Conservation (phyloP, 306 rosid genomes). For the Trifolium subterraneum region DNA sequence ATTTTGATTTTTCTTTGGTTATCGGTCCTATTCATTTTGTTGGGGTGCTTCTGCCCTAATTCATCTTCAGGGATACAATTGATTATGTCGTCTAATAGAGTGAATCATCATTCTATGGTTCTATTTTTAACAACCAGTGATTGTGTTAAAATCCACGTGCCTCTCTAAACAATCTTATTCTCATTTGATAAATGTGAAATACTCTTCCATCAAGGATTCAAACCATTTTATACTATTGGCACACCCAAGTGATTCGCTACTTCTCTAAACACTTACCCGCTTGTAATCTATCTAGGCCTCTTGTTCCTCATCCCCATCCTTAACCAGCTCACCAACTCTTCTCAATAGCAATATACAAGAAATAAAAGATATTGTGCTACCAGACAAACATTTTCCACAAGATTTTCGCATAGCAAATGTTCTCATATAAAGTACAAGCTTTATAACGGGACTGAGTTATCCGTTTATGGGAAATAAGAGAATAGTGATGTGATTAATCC, state of each 20-base stretch:
- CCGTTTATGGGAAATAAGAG: not conserved
- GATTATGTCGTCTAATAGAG: too few relatives aligned
- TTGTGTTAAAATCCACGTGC: too few relatives aligned
- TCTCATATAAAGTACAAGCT: conserved; percentile 13
- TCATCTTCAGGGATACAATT: too few relatives aligned
- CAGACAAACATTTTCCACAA: conserved; percentile 2
- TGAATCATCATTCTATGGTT: not conserved
- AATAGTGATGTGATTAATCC: not conserved
- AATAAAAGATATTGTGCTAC: not conserved
- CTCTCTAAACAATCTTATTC: not conserved
- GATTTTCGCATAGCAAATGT: not conserved
- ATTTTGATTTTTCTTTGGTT: too few relatives aligned
- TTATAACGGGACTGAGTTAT: not conserved
- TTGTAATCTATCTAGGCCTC: too few relatives aligned
- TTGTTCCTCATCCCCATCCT: not conserved
- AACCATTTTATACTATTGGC: not conserved
- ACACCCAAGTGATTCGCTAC: too few relatives aligned
- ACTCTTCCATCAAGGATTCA: not conserved
- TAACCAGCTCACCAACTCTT: not conserved
- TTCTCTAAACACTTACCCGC: too few relatives aligned
- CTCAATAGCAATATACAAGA: not conserved
- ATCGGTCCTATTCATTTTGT: too few relatives aligned
- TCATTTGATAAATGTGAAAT: not conserved
- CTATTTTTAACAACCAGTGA: not conserved
- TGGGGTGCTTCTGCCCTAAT: too few relatives aligned